phyloP scores from a whole-genome alignment of 2,329 filamentous ascomycete genomes.

The Zalaria obscura region DNA sequence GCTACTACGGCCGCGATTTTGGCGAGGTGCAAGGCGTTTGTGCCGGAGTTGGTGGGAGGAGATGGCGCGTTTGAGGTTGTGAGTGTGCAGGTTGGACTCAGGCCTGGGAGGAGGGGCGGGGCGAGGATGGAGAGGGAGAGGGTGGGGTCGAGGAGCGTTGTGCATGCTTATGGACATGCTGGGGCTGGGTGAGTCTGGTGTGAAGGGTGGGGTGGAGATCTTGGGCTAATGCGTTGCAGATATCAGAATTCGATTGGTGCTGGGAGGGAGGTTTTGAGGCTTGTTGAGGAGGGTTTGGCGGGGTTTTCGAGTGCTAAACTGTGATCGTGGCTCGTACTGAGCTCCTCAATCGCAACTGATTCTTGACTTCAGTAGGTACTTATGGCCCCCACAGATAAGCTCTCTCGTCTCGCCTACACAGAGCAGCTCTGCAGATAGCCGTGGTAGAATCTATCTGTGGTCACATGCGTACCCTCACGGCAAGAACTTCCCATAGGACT shows the following conservation, averaged over 20 bases:
- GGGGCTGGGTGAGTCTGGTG: slow-evolving; percentile 24
- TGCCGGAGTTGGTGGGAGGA: slow-evolving; percentile 19
- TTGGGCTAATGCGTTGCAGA: background rate
- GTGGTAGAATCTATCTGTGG: too few species aligned
- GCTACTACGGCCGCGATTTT: slow-evolving; percentile 22
- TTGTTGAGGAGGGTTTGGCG: slow-evolving; percentile 15
- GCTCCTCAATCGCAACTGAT: too few species aligned
- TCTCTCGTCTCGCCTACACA: too few species aligned
- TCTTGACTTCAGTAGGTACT: too few species aligned
- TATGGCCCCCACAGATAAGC: too few species aligned
- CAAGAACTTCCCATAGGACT: too few species aligned
- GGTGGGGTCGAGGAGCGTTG: slow-evolving; percentile 18
- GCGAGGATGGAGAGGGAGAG: slow-evolving; percentile 27
- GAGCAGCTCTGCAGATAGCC: too few species aligned
- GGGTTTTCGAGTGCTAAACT: background rate
- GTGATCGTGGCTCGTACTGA: too few species aligned
- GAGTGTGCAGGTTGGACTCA: slow-evolving; percentile 27
- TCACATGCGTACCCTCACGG: too few species aligned
- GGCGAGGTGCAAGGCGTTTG: slow-evolving; percentile 18
- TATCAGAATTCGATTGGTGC: slow-evolving; percentile 11
- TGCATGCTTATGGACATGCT: slow-evolving; percentile 35
- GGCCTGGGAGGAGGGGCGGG: slow-evolving; percentile 29
- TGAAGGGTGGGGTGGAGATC: background rate
- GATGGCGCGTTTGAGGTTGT: slow-evolving; percentile 28
- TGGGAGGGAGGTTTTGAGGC: slow-evolving; percentile 12